Base-by-base conservation (phyloP, 2,329 filamentous ascomycete species). In the Talaromyces atroroseus region DNA sequence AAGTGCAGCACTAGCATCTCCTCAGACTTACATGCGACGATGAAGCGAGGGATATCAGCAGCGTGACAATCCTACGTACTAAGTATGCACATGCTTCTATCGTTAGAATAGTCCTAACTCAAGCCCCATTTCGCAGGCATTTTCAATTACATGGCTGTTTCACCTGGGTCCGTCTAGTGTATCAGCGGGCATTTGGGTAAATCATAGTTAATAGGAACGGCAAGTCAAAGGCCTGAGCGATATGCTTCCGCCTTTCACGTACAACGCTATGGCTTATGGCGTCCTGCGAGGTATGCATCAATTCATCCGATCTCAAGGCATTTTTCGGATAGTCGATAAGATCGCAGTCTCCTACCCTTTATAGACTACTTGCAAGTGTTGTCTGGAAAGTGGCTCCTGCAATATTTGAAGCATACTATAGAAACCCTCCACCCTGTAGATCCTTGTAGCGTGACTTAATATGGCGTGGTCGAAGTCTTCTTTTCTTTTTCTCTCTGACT, bases 1-100 rank as follows among this genome's bases (percentile, higher is more conserved):
- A 18, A 52, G 36, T 42, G 34, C 16, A 26, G 20, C 21, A 51
- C 20, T 20, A 18, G 21, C n/a, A 40, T 46, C 47, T 49, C 45
- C 44, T 49, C 40, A 46, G 32, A 44, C 8, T 36, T 57, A 49
- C 44, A 49, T 32, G 44, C 26, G 6, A 20, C 45, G 5, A 20
- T 36, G 29, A 58, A 53, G 56, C 40, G 56, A 58, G 56, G 56
- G 56, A 58, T 58, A 50, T 16, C 26, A 46, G 34, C 52, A 42
- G 52, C 26, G 32, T 36, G 40, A 45, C 26, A 46, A 46, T 46
- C 40, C 7, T 5, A 18, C 24, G 42, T 32, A 45, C 51, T 53
- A 53, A 26, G 20, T 12, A 47, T 53, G 51, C 51, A 47, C 42
- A 12, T 16, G 23, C 14, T 46, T 53, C 42, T 47, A 14, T 53